Percentiles rank a stretch among this genome's conserved stretches.
Conservation (phyloP, 176 grass and related monocot genomes). For the Aegilops tauschii region DNA sequence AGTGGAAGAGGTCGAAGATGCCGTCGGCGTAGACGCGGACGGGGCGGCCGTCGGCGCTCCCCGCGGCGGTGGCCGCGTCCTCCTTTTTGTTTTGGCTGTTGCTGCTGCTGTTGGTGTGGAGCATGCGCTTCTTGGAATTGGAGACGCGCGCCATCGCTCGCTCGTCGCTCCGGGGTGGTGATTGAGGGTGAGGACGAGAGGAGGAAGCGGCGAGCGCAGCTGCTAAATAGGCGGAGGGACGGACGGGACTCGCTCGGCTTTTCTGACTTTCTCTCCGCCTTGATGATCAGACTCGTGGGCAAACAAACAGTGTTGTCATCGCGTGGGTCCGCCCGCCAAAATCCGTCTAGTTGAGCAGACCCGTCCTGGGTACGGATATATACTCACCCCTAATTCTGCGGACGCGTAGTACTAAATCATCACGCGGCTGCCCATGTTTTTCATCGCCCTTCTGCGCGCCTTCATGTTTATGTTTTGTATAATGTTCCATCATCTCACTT, state of each 20-base stretch:
- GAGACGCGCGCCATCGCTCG: slow-evolving; percentile 69
- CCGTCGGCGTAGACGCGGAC: slow-evolving; percentile 94
- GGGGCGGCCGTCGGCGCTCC: slow-evolving; percentile 24
- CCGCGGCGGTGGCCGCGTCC: background rate
- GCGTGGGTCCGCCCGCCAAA: background rate
- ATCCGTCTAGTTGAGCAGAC: background rate
- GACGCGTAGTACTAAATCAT: no score
- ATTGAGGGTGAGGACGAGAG: slow-evolving; percentile 1
- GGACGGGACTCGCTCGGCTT: background rate
- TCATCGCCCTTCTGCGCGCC: no score
- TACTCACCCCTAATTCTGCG: no score
- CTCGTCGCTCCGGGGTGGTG: background rate
- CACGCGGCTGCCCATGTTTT: no score
- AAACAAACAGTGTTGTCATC: background rate
- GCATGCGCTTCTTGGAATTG: slow-evolving; percentile 54
- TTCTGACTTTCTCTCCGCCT: background rate
- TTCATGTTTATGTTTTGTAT: no score
- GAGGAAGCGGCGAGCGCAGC: background rate
- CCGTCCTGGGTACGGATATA: no score
- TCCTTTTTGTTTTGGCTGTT: background rate
- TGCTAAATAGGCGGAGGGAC: background rate
- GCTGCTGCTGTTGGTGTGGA: background rate
- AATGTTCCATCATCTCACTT: no score
- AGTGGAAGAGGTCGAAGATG: slow-evolving; percentile 99
- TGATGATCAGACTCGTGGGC: background rate